Conservation (phyloP, 257 asterid genomes). For the Penstemon eatonii region DNA sequence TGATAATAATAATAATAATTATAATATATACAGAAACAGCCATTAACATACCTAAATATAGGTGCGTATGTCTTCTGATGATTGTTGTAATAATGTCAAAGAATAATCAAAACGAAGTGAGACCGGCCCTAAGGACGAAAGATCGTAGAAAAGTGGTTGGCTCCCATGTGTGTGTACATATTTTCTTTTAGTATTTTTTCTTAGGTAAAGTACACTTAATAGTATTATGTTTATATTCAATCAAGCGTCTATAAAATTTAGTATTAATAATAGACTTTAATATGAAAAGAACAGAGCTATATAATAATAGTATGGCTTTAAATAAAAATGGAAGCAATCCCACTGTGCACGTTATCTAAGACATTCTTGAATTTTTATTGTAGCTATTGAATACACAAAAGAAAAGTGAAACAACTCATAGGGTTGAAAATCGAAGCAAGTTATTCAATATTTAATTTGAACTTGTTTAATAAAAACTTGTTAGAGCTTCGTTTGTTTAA, state of each 20-base stretch:
- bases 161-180: conserved; percentile 29
- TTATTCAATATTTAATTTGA: too few species aligned
- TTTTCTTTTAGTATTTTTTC: conserved; percentile 8
- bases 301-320: too few species aligned
- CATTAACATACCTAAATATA: conserved; percentile 14
- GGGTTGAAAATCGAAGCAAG: too few species aligned
- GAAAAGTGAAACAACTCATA: too few species aligned
- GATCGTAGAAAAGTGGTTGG: conserved; percentile 37
- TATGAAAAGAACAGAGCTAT: too few species aligned
- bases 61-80: conserved; percentile 10
- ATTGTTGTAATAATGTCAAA: conserved; percentile 19
- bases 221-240: conserved; percentile 19
- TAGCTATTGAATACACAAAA: too few species aligned
- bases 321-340: too few species aligned
- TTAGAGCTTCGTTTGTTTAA: too few species aligned
- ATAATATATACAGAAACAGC: background rate
- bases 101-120: conserved; percentile 27
- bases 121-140: conserved; percentile 32
- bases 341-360: too few species aligned
- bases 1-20: background rate
- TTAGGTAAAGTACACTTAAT: background rate
- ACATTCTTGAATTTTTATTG: too few species aligned
- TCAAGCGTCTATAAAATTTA: conserved; percentile 12
- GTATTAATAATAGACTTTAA: background rate
- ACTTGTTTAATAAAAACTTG: too few species aligned